Evolutionary conservation across 371 early-diverging fungal genomes (phyloP).

Genomic region (Mortierella sp.): DNA sequence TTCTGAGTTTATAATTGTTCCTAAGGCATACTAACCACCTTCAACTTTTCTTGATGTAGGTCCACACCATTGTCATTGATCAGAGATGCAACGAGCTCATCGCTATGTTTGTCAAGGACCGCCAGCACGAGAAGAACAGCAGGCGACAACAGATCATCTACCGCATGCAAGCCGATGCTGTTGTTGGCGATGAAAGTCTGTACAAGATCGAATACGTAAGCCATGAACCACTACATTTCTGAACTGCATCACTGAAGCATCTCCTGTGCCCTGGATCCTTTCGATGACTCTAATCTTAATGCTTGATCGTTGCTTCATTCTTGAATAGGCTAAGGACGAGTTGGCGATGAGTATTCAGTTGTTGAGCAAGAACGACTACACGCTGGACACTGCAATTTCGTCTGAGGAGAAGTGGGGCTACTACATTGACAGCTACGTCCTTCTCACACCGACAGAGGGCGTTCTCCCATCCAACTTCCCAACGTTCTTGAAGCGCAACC

Average conservation of each 20-base stretch:
- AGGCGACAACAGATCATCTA: constrained; percentile 84
- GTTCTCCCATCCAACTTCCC: constrained; percentile 67
- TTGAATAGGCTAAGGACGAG: constrained; percentile 68
- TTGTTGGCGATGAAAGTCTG: constrained; percentile 85
- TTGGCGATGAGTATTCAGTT: constrained; percentile 86
- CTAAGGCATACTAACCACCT: background rate
- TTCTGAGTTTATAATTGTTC: background rate
- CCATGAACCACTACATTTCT: constrained; percentile 19
- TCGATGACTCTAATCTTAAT: background rate
- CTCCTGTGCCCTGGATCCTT: background rate
- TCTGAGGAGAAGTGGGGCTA: constrained; percentile 93
- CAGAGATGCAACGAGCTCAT: constrained; percentile 69
- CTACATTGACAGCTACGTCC: constrained; percentile 94
- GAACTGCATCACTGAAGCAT: background rate
- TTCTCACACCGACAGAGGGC: constrained; percentile 82
- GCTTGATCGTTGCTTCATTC: background rate
- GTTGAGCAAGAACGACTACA: constrained; percentile 88
- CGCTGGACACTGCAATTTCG: constrained; percentile 78
- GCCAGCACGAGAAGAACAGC: constrained; percentile 68
- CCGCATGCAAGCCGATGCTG: constrained; percentile 85
- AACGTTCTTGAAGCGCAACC: constrained; percentile 77
- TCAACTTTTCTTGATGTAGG: constrained; percentile 21
- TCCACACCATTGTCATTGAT: constrained; percentile 72
- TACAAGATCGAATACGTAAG: constrained; percentile 90
- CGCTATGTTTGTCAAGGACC: constrained; percentile 68